Percentiles rank a stretch among this genome's conserved stretches.
phyloP scores from a whole-genome alignment of 257 asterid species.

The Eucommia ulmoides region DNA sequence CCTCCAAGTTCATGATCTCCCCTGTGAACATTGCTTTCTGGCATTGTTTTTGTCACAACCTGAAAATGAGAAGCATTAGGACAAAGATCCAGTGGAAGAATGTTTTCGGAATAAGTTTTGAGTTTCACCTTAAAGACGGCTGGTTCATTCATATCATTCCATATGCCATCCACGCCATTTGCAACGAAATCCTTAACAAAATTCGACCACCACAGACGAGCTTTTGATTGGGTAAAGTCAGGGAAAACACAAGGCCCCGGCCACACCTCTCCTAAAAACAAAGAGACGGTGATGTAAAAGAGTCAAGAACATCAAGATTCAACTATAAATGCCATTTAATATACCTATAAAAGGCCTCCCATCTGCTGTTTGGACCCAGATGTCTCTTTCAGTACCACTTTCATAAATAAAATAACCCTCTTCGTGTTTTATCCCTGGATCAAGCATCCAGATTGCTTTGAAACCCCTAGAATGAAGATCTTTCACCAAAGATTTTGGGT shows the following conservation, averaged over 20 bases:
- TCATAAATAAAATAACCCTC: slow-evolving; percentile 80
- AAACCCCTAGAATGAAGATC: slow-evolving; percentile 77
- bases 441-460: slow-evolving; percentile 98
- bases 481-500: slow-evolving; percentile 65
- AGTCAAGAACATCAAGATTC: no score
- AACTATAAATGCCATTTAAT: no score
- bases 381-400: slow-evolving; percentile 64
- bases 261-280: slow-evolving; percentile 82
- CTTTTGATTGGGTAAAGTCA: slow-evolving; percentile 66
- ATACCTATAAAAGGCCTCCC: slow-evolving; percentile 74
- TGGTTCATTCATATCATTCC: slow-evolving; percentile 99
- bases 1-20: slow-evolving; percentile 94
- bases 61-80: slow-evolving; percentile 24
- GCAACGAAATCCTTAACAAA: slow-evolving; percentile 64
- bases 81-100: slow-evolving; percentile 9
- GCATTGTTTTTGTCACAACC: slow-evolving; percentile 96
- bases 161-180: slow-evolving; percentile 96
- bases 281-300: no score
- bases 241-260: slow-evolving; percentile 98
- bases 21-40: slow-evolving; percentile 79
- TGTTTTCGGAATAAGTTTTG: slow-evolving; percentile 2
- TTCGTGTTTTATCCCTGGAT: slow-evolving; percentile 88
- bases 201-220: slow-evolving; percentile 91
- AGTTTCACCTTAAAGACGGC: slow-evolving; percentile 83
- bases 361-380: slow-evolving; percentile 77